Conservation (phyloP, 2,329 filamentous ascomycete genomes). For the Venturia effusa region DNA sequence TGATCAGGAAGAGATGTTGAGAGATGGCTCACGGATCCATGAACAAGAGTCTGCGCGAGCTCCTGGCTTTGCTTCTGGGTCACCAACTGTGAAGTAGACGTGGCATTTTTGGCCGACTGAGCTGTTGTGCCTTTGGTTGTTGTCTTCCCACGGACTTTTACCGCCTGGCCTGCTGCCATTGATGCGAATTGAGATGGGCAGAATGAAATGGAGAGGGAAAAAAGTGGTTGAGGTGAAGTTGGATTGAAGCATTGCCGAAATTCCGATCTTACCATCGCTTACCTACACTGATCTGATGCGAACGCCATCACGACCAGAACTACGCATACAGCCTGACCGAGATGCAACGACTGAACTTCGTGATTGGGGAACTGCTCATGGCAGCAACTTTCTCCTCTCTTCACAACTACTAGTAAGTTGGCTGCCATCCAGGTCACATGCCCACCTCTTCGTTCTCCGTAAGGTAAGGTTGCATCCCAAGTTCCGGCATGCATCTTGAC, state of each 20-base stretch:
- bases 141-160: constrained; percentile 2
- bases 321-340: no score
- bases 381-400: not conserved
- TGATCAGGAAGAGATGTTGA: not conserved
- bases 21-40: constrained; percentile 30
- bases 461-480: not conserved
- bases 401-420: not conserved
- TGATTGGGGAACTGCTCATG: not conserved
- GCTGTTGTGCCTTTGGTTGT: constrained; percentile 7
- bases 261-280: not conserved
- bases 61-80: constrained; percentile 36
- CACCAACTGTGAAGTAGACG: constrained; percentile 11
- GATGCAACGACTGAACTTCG: not conserved
- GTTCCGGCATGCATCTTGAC: not conserved
- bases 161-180: constrained; percentile 4
- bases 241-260: not conserved
- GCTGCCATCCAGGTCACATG: not conserved
- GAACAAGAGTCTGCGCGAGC: constrained; percentile 37
- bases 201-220: not conserved
- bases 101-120: constrained; percentile 17
- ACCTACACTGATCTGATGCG: no score
- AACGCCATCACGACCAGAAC: no score
- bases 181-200: not conserved
- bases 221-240: not conserved
- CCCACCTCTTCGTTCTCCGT: not conserved